A percentile compares a stretch with the other conserved stretches of the same genome.
Evolutionary conservation across 2,329 filamentous ascomycete species (phyloP).

Genomic region (Xenoacremonium recifei): DNA sequence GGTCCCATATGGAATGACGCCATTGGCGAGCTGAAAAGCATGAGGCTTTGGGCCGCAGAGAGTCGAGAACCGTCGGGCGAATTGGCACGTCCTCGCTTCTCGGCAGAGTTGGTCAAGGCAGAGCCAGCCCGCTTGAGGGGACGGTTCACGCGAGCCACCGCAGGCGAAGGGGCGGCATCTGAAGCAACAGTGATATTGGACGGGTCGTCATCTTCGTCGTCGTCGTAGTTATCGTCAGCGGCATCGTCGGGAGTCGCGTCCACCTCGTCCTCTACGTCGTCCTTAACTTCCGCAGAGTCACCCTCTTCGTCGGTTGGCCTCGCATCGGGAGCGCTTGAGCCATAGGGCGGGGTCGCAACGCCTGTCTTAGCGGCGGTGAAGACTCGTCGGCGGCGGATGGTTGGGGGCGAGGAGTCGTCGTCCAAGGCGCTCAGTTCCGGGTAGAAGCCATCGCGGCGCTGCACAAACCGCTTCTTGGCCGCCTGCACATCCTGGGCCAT

Average conservation of each 20-base stretch:
- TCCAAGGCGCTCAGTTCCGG: conserved; percentile 21
- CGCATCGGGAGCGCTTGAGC: too few species aligned
- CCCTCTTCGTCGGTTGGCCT: too few species aligned
- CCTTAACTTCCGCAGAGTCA: too few species aligned
- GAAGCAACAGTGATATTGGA: conserved; percentile 27
- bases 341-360: conserved; percentile 17
- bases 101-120: conserved; percentile 16
- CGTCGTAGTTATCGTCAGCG: conserved; percentile 5
- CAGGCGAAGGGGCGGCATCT: conserved; percentile 23
- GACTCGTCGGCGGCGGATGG: neutral
- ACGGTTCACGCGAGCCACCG: conserved; percentile 20
- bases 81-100: conserved; percentile 23
- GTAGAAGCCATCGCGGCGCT: conserved; percentile 7
- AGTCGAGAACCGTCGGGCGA: conserved; percentile 27
- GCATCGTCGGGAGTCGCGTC: neutral
- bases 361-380: conserved; percentile 9
- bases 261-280: too few species aligned
- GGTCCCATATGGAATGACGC: conserved; percentile 27
- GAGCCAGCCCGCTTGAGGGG: conserved; percentile 19
- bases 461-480: conserved; percentile 27
- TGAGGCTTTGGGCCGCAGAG: conserved; percentile 26
- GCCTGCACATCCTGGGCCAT: conserved; percentile 29
- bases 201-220: conserved; percentile 24
- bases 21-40: conserved; percentile 29
- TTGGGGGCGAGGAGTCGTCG: conserved; percentile 14